Conservation (phyloP, 139 green algal species). For the Chlamydomonas sp. region DNA sequence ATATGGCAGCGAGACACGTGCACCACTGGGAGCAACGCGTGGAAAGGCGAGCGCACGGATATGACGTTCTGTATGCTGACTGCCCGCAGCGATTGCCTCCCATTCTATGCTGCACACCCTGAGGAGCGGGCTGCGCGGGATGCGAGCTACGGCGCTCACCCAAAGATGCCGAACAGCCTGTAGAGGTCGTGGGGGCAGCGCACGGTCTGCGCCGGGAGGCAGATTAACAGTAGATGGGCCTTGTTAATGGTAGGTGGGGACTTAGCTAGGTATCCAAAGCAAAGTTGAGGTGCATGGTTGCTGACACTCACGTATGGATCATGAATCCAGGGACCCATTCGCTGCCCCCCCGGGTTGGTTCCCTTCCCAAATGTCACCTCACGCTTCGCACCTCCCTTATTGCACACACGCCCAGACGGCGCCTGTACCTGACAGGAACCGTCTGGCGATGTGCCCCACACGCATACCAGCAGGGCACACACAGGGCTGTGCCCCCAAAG, state of each 20-base stretch:
- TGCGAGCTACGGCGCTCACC: background rate
- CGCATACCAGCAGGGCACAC: too few relatives aligned
- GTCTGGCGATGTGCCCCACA: too few relatives aligned
- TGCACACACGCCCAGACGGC: too few relatives aligned
- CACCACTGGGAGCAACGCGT: background rate
- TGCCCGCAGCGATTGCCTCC: background rate
- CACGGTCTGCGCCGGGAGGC: slow-evolving; percentile 9
- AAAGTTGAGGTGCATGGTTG: background rate
- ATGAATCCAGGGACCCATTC: background rate
- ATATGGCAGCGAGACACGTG: too few relatives aligned
- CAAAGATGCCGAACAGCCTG: slow-evolving; percentile 13
- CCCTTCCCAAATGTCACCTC: background rate
- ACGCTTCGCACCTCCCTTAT: background rate
- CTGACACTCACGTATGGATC: background rate
- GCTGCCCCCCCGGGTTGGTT: background rate
- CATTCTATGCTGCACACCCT: background rate
- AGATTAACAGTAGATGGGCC: too few relatives aligned
- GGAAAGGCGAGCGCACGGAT: background rate
- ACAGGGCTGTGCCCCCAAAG: too few relatives aligned
- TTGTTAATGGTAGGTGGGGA: too few relatives aligned
- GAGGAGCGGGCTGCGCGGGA: background rate
- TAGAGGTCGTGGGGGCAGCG: slow-evolving; percentile 13
- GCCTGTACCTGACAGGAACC: too few relatives aligned
- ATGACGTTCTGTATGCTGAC: background rate
- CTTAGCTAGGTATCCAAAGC: background rate